Evolutionary conservation across 495 filamentous ascomycete genomes (phyloP).

Genomic region (Letharia lupina): DNA sequence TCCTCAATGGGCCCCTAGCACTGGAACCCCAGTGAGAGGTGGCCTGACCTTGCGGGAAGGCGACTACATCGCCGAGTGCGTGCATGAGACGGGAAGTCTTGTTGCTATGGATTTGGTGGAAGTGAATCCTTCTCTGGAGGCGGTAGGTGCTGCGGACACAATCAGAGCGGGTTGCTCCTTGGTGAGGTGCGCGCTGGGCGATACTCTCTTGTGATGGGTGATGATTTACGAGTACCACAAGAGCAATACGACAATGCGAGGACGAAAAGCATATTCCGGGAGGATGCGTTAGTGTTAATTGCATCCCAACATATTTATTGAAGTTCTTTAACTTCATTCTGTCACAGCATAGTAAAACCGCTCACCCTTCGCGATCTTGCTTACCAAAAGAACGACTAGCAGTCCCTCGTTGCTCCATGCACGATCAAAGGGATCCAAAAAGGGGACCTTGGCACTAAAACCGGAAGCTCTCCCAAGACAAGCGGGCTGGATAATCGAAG

Average conservation of each 20-base stretch:
- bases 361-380: no score
- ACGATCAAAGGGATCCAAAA: no score
- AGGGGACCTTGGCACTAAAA: no score
- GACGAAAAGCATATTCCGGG: background rate
- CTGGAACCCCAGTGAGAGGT: constrained; percentile 91
- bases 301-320: no score
- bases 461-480: no score
- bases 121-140: constrained; percentile 83
- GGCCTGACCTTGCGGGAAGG: constrained; percentile 92
- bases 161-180: constrained; percentile 84
- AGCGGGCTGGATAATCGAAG: no score
- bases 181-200: constrained; percentile 83
- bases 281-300: no score
- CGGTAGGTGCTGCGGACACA: constrained; percentile 72
- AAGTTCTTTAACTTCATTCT: no score
- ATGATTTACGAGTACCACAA: background rate
- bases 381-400: no score
- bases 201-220: constrained; percentile 62
- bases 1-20: constrained; percentile 91
- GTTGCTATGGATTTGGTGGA: constrained; percentile 92
- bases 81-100: constrained; percentile 85
- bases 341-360: no score
- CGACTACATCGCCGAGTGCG: constrained; percentile 94
- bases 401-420: no score
- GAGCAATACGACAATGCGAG: background rate